Conservation (phyloP, 2,329 filamentous ascomycete species). For the Gremmenia infestans region DNA sequence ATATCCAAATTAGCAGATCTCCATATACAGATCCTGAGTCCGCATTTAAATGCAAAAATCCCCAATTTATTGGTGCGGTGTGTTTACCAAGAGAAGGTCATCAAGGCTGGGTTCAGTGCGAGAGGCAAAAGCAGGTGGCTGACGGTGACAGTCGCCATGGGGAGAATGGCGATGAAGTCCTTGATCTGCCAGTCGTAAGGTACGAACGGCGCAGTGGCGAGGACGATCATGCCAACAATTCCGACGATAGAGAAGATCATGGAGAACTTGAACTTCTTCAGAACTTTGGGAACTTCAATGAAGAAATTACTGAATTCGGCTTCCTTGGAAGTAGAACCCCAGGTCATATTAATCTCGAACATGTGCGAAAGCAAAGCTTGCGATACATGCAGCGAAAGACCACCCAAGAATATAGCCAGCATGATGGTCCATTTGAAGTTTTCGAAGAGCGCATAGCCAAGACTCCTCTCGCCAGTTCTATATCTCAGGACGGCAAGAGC, state of each 20-base stretch:
- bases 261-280: slow-evolving; percentile 63
- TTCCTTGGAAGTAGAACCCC: slow-evolving; percentile 83
- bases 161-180: slow-evolving; percentile 71
- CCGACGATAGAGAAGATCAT: slow-evolving; percentile 37
- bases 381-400: slow-evolving; percentile 73
- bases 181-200: slow-evolving; percentile 62
- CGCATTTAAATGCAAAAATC: background rate
- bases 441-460: slow-evolving; percentile 53
- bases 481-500: slow-evolving; percentile 69
- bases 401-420: slow-evolving; percentile 77
- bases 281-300: slow-evolving; percentile 73
- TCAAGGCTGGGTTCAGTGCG: slow-evolving; percentile 71
- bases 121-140: slow-evolving; percentile 69
- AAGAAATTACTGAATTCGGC: slow-evolving; percentile 78
- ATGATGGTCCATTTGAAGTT: slow-evolving; percentile 71
- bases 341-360: slow-evolving; percentile 80
- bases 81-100: slow-evolving; percentile 70
- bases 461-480: slow-evolving; percentile 57
- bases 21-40: background rate
- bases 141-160: slow-evolving; percentile 65
- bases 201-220: slow-evolving; percentile 57
- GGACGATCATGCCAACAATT: slow-evolving; percentile 57
- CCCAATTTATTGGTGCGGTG: background rate
- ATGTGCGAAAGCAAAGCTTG: slow-evolving; percentile 77
- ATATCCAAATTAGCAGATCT: background rate